Evolutionary conservation across 106 monocot genomes (phyloP), one percentile per base, ranked within the genome.

Genomic region (Agapanthus africanus): DNA sequence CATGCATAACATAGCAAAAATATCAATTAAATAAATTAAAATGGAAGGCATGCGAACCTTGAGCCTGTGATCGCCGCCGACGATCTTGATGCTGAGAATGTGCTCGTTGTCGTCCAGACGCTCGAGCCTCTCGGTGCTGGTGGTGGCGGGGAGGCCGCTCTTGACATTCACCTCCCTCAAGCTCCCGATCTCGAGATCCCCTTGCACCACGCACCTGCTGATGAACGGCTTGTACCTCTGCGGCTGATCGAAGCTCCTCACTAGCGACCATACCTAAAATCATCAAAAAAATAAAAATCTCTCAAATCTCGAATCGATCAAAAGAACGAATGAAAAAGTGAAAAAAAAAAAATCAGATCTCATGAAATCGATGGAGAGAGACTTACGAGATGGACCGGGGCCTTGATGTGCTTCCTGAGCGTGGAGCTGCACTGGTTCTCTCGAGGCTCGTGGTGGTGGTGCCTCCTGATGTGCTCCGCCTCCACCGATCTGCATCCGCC

Each of bases 171-270:
- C 77, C 60, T 84, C 74, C 28, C 84, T 73, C 19, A 84, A 66
- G 54, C 80, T 80, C 21, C 84, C 84, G 65, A 80, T 79, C 80
- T 65, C 74, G 15, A 70, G 52, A 22, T 73, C 80, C 33, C 80
- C 80, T 13, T 56, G 59, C 37, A 84, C 70, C 35, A 71, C 78
- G 50, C 83, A 84, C 51, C 83, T 68, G 50, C 79, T 84, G 16
- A 84, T 67, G 63, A 84, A 84, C 49, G 80, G 80, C 61, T 84
- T 84, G 80, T 84, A 84, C 76, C 73, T 73, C 67, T 77, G 76
- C 16, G 84, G 84, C 66, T 84, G 76, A 36, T 80, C 76, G 73
- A 84, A 84, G 70, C 79, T 54, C 72, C 84, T 63, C 69, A 84
- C 84, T 72, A 84, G 27, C 21, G 84, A 73, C 84, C 84, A 84